A percentile compares a stretch with the other conserved stretches of the same genome.
phyloP scores from a whole-genome alignment of 2,329 filamentous ascomycete species.

The Ophiocordyceps camponoti-rufipedis region DNA sequence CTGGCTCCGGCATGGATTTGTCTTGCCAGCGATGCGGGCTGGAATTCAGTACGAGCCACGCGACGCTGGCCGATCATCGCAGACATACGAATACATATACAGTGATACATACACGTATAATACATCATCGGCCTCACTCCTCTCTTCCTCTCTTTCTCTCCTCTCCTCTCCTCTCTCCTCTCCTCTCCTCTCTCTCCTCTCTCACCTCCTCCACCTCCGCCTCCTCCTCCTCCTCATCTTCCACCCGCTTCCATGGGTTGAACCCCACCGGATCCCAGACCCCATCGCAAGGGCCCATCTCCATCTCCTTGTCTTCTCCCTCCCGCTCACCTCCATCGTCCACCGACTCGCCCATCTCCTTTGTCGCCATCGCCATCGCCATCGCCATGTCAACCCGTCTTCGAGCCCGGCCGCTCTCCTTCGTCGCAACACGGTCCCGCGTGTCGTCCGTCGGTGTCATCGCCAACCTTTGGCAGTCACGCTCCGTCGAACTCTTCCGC shows the following conservation, averaged over 20 bases:
- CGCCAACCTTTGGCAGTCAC: constrained; percentile 19
- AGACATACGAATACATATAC: too few relatives aligned
- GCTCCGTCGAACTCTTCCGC: constrained; percentile 15
- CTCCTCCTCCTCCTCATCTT: constrained; percentile 7
- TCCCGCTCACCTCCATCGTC: background rate
- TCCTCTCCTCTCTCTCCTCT: too few relatives aligned
- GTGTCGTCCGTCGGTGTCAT: constrained; percentile 7
- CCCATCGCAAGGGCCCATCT: too few relatives aligned
- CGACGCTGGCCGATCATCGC: too few relatives aligned
- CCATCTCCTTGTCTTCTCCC: background rate
- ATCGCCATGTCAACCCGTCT: background rate
- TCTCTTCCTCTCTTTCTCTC: background rate
- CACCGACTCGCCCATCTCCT: background rate
- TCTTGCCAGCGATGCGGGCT: too few relatives aligned
- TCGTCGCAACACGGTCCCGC: background rate
- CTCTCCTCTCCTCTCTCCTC: too few relatives aligned
- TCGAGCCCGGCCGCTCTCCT: background rate
- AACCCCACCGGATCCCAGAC: constrained; percentile 7
- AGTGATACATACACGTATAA: background rate
- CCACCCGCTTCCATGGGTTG: constrained; percentile 18
- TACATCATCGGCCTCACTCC: background rate
- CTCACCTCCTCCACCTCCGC: too few relatives aligned
- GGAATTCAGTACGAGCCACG: too few relatives aligned
- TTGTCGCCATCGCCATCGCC: background rate
- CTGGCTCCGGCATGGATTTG: too few relatives aligned